Evolutionary conservation across 192 early-diverging fungal genomes (phyloP), one percentile per base, ranked within the genome.

Genomic region (Gaertneriomyces semiglobifer): DNA sequence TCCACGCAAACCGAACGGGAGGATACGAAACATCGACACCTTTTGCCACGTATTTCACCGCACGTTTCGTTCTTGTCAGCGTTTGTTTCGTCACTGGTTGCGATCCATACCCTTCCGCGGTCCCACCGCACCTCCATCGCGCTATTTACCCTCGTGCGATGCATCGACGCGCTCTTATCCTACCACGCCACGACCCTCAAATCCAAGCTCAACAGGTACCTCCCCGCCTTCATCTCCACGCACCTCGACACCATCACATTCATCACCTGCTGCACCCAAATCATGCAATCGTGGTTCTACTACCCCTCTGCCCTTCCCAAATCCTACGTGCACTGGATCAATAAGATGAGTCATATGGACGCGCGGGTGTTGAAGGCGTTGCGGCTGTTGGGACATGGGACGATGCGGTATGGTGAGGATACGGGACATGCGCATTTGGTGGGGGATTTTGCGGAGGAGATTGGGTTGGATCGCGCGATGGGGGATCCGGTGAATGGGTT

Each of bases 201-300:
- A 12, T 52, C 47, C 14, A 40, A 18, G 16, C 70, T 84, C 65
- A 71, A 75, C 20, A 46, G 51, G 25, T 76, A 69, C 56, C 70
- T 84, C 16, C 86, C 84, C 4, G 51, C 48, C 2, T 72, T 74
- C 63, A 10, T 84, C 39, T 54, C 81, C 7, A 56, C 74, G 8
- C 72, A 86, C 64, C 76, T 72, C 0, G 82, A 79, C 50, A 69
- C 81, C 0, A 44, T 74, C 6, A 78, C 81, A 11, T 86, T 88
- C 68, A 70, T 79, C 6, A 38, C 79, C 33, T 70, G 71, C 4
- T 81, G 81, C 46, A 80, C 83, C 1, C 80, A 86, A 60, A 86
- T 86, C 44, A 86, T 88, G 79, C 86, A 71, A 53, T 80, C 80
- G 9, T 88, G 83, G 83, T 62, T 88, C 40, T 86, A 72, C 72